Base-by-base conservation (phyloP, 2,329 filamentous ascomycete species). In the Fusarium graminum region DNA sequence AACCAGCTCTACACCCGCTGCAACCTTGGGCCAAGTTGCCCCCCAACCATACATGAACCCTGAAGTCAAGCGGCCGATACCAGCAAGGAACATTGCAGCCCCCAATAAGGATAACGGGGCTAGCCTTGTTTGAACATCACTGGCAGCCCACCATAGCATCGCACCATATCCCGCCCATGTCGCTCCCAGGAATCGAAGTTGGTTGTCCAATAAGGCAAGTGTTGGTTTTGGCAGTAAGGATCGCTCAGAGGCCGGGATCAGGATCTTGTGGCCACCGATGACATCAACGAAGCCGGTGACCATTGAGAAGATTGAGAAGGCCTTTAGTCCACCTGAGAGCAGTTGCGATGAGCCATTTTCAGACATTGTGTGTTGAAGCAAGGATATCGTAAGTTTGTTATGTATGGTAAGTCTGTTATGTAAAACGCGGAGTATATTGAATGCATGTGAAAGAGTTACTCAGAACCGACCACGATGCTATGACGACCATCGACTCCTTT, bases 221-320 rank as follows among this genome's bases (percentile, higher is more conserved):
- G 55, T 60, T 7, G 45, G 9, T 9, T 29, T 9, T 4, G 57
- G 40, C 4, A 60, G n/a, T 3, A 44, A 14, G 5, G 40, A 19
- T 17, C 57, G 17, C 12, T 60, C 45, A 5, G 45, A 19, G 8
- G 47, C 22, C 4, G 57, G 55, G 14, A 60, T 44, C 2, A 60
- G 8, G 0, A 59, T 10, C 29, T 60, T 60, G 7, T 60, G 40
- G 2, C 57, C 57, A 2, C 2, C 9, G 1, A 60, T 30, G 2
- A 60, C 2, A 19, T 60, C 57, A 1, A 25, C 40, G 8, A 55
- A 45, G 1, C 57, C 45, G 0, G 55, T 36, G 8, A 28, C 17
- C 44, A 60, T 53, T 3, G 57, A 60, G 3, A 60, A 60, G 0
- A 60, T 19, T 22, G 57, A 40, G 8, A 60, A 60, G 28, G n/a